These are phyloP conservation scores for Tillandsia fasciculata DNA, from an alignment of 176 grass and related monocot species.

Conservation along the genomic window DNA sequence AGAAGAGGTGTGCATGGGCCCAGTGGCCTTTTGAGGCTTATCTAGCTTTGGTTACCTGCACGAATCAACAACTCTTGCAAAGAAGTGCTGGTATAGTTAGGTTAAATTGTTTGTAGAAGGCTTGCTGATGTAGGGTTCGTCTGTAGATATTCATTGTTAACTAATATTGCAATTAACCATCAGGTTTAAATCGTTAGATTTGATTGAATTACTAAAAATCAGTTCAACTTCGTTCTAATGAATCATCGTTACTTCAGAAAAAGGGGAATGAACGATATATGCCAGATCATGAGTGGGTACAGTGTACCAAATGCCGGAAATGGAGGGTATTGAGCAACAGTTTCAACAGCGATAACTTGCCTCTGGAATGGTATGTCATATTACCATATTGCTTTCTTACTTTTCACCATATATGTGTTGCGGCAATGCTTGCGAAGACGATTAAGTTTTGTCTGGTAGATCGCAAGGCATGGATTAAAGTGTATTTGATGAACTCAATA, in stretches of 20 bases:
- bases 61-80: not conserved
- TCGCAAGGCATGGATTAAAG: not conserved
- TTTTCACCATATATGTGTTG: not conserved
- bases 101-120: not conserved
- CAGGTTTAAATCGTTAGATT: not conserved
- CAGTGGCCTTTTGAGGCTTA: too few species aligned
- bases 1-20: too few species aligned
- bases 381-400: slow-evolving; percentile 8
- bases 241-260: slow-evolving; percentile 32
- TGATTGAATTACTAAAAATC: not conserved
- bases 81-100: not conserved
- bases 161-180: not conserved
- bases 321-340: slow-evolving; percentile 59
- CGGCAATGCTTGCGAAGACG: not conserved
- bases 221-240: not conserved
- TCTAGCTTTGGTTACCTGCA: not conserved
- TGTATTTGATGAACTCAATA: not conserved
- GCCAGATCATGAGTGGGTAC: slow-evolving; percentile 81
- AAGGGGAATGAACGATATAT: slow-evolving; percentile 32
- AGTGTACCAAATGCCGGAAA: slow-evolving; percentile 69
- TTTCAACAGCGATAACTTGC: slow-evolving; percentile 39
- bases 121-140: not conserved
- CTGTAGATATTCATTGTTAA: not conserved
- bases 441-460: not conserved
- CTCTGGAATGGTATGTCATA: slow-evolving; percentile 44